Evolutionary conservation across 768 basidiomycete species (phyloP), one percentile per base, ranked within the genome.

Genomic region (Trametes meyenii): DNA sequence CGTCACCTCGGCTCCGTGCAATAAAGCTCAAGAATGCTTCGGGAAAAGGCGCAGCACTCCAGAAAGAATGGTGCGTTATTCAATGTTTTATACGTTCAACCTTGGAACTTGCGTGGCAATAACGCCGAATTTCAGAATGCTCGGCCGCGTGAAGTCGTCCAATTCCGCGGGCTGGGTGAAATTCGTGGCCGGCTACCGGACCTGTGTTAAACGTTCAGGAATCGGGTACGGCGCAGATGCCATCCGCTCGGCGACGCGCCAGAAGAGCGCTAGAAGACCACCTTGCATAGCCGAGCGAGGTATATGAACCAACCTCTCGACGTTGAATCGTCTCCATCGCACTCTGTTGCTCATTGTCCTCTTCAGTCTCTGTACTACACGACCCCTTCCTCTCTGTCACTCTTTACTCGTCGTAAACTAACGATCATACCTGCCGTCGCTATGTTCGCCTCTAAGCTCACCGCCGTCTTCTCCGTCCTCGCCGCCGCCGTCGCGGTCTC

Each of bases 401-500:
- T 64, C 63, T 21, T 56, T 64, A 23, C 23, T 49, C 42, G 36
- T 55, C 54, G 36, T 21, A 55, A 54, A 21, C 54, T 60, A 39
- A 56, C 59, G 59, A 56, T 54, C 45, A 29, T 35, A 35, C 17
- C 54, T 38, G n/a, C 19, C 38, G 39, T 24, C 50, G 55, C 36
- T 46, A 62, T 65, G 55, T 61, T 68, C 61, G 55, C 64, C 57
- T 38, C 58, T n/a, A 64, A 56, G 55, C 49, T 67, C 60, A 40
- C 64, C 64, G 40, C 57, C 5, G 50, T 62, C 61, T 55, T 61
- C 26, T 53, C 63, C 19, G 59, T 50, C 51, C 62, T 79, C 67
- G 73, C 69, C 51, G 63, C 74, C 64, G 64, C 78, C 51, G 40
- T 77, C 58, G 61, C 56, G 35, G 60, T 74, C 55, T 55, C 70